Conservation (phyloP, 2,329 filamentous ascomycete species). For the Cercospora sojina region DNA sequence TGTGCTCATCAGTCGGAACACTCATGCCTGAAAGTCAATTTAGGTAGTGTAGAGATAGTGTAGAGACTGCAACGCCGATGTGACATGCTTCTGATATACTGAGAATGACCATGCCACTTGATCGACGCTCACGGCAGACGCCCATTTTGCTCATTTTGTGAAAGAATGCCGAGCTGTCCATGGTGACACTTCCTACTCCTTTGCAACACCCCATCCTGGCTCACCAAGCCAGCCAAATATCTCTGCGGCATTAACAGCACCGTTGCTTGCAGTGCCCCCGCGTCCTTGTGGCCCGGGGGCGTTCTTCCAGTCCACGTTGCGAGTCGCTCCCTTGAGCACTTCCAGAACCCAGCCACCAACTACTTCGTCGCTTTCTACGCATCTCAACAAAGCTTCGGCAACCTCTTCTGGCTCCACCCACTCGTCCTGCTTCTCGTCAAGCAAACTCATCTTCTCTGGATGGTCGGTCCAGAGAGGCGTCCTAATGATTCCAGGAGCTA, state of each 20-base stretch:
- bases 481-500: conserved; percentile 61
- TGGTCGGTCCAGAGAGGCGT: conserved; percentile 63
- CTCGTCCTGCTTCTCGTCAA: conserved; percentile 50
- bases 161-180: background rate
- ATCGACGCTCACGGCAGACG: background rate
- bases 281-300: conserved; percentile 54
- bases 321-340: conserved; percentile 53
- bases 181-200: conserved; percentile 15
- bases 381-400: conserved; percentile 57
- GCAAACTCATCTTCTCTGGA: conserved; percentile 57
- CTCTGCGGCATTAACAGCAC: conserved; percentile 46
- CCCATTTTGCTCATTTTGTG: background rate
- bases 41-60: background rate
- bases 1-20: background rate
- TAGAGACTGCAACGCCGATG: background rate
- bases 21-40: background rate
- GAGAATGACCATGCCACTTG: background rate
- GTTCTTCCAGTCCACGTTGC: conserved; percentile 52
- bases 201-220: conserved; percentile 50
- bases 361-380: conserved; percentile 53
- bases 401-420: conserved; percentile 64
- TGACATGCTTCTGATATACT: background rate
- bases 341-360: conserved; percentile 56
- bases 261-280: conserved; percentile 44
- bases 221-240: conserved; percentile 51